Percentiles rank a stretch among this genome's conserved stretches.
phyloP scores from a whole-genome alignment of 768 basidiomycete genomes.

The Tylopilus subfusipes region DNA sequence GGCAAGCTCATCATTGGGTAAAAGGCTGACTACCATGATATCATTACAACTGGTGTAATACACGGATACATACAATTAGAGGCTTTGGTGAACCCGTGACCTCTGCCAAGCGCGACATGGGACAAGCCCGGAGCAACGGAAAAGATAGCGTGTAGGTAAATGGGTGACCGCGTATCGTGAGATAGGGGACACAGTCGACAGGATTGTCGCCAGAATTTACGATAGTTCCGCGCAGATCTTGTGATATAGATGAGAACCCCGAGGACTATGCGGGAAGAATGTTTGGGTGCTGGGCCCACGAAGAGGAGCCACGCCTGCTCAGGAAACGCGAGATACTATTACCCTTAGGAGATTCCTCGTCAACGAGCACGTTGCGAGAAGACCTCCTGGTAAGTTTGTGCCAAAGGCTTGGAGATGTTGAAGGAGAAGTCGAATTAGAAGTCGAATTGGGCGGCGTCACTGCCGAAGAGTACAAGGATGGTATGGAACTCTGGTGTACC shows the following conservation, averaged over 20 bases:
- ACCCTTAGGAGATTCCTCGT: conserved; percentile 12
- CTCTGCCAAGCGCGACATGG: background rate
- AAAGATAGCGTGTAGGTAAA: background rate
- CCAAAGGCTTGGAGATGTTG: conserved; percentile 22
- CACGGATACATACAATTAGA: conserved; percentile 25
- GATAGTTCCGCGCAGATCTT: background rate
- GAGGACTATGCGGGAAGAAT: background rate
- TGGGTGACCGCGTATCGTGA: background rate
- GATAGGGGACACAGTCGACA: background rate
- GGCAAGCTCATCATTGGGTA: conserved; percentile 87
- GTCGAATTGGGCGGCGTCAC: background rate
- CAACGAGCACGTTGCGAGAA: conserved; percentile 12
- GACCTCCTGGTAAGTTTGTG: conserved; percentile 17
- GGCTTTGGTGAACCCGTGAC: conserved; percentile 7
- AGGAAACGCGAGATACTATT: conserved; percentile 24
- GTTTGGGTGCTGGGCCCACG: conserved; percentile 1
- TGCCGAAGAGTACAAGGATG: conserved; percentile 1
- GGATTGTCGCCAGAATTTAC: background rate
- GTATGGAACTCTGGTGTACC: background rate
- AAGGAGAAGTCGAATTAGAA: conserved; percentile 5
- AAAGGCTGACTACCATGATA: conserved; percentile 1
- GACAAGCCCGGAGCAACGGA: background rate
- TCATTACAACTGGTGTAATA: conserved; percentile 19
- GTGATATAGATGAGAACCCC: background rate
- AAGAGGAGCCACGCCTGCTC: conserved; percentile 10